These are phyloP conservation scores for Leucocoprinus gongylophorus DNA, from an alignment of 1,284 basidiomycete genomes.

Conservation along the genomic window DNA sequence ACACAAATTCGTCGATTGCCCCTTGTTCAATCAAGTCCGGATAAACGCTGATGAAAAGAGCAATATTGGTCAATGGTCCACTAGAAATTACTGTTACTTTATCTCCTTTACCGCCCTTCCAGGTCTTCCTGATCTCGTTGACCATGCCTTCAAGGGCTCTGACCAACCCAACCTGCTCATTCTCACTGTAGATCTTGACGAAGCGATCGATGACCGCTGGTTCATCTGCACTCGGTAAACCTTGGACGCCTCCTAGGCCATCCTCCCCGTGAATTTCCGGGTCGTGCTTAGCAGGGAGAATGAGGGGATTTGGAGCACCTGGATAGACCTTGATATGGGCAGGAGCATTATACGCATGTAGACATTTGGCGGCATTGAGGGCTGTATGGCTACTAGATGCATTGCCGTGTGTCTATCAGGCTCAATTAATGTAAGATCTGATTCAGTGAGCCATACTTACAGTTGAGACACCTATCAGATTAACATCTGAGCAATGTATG, in stretches of 20 bases:
- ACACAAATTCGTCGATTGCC: slow-evolving; percentile 69
- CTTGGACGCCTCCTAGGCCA: slow-evolving; percentile 75
- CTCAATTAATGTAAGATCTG: neutral
- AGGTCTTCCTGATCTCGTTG: slow-evolving; percentile 43
- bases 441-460: slow-evolving; percentile 32
- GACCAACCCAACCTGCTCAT: slow-evolving; percentile 31
- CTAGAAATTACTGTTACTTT: slow-evolving; percentile 65
- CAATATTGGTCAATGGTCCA: slow-evolving; percentile 82
- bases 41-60: slow-evolving; percentile 65
- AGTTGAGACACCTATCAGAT: slow-evolving; percentile 73
- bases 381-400: slow-evolving; percentile 55
- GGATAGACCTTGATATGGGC: slow-evolving; percentile 52
- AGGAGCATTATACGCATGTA: slow-evolving; percentile 62
- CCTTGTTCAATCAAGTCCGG: slow-evolving; percentile 53
- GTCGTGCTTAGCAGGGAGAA: slow-evolving; percentile 45
- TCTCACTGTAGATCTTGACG: slow-evolving; percentile 20
- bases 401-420: slow-evolving; percentile 68
- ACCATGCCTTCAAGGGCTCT: slow-evolving; percentile 65
- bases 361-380: slow-evolving; percentile 65
- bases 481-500: slow-evolving; percentile 52
- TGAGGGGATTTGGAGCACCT: slow-evolving; percentile 61
- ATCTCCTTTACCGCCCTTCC: slow-evolving; percentile 46
- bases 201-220: slow-evolving; percentile 44
- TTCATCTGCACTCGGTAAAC: slow-evolving; percentile 46
- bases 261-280: slow-evolving; percentile 75